Evolutionary conservation across 2,329 filamentous ascomycete species (phyloP).

Genomic region (Colletotrichum sublineola): DNA sequence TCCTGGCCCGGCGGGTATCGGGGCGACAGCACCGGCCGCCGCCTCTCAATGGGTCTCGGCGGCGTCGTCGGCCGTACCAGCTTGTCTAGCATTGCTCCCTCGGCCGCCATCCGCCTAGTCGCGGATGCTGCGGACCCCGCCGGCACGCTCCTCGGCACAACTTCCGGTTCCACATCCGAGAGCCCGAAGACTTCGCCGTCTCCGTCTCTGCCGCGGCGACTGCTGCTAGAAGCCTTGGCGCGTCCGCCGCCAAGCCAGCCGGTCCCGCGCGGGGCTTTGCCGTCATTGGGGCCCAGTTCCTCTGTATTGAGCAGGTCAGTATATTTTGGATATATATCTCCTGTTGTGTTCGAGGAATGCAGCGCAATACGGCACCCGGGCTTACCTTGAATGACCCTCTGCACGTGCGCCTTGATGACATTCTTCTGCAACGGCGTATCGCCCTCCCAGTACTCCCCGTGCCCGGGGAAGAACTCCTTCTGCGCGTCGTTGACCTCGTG

Average conservation of each 20-base stretch:
- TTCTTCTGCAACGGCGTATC: conserved; percentile 49
- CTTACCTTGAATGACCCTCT: conserved; percentile 43
- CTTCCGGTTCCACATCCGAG: conserved; percentile 10
- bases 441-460: conserved; percentile 48
- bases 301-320: conserved; percentile 4
- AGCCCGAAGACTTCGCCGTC: not conserved
- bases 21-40: not conserved
- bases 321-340: too few relatives aligned
- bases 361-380: not conserved
- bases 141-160: conserved; percentile 33
- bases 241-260: not conserved
- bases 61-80: not conserved
- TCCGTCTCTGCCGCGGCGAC: not conserved
- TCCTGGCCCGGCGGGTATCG: conserved; percentile 1
- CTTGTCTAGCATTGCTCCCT: not conserved
- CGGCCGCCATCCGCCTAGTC: not conserved
- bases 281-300: conserved; percentile 5
- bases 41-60: not conserved
- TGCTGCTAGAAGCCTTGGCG: not conserved
- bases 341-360: too few relatives aligned
- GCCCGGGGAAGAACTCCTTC: conserved; percentile 45
- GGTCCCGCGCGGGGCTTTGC: conserved; percentile 11
- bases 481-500: conserved; percentile 24
- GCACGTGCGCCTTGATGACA: conserved; percentile 44
- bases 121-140: not conserved